Evolutionary conservation across 1,139 yeast genomes (phyloP).

Genomic region (Geotrichum aggregatum): DNA sequence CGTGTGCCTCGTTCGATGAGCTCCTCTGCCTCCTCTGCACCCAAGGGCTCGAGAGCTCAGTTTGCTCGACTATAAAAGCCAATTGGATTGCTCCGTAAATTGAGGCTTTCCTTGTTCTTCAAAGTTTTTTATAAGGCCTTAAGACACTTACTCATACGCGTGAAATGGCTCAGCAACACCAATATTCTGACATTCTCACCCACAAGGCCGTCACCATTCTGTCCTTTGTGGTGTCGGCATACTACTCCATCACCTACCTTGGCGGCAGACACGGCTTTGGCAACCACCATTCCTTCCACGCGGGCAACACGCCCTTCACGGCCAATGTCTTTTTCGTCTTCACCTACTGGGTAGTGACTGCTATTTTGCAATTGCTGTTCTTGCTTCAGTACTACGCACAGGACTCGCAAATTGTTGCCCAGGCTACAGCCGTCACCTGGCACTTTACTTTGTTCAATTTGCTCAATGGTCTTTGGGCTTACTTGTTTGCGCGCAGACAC

Average conservation of each 20-base stretch:
- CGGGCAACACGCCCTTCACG: slow-evolving; percentile 63
- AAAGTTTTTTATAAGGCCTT: neutral
- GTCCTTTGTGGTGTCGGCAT: slow-evolving; percentile 51
- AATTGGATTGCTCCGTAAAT: neutral
- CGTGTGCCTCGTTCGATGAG: too few species aligned
- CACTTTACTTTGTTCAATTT: slow-evolving; percentile 62
- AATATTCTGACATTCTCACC: slow-evolving; percentile 26
- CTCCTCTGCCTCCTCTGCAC: too few species aligned
- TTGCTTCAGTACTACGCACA: slow-evolving; percentile 51
- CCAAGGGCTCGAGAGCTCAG: too few species aligned
- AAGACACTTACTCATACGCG: neutral
- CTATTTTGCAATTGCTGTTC: slow-evolving; percentile 52
- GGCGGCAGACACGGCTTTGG: slow-evolving; percentile 47
- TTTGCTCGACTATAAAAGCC: neutral
- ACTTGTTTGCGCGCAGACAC: slow-evolving; percentile 53
- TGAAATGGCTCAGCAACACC: slow-evolving; percentile 9
- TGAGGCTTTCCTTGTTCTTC: slow-evolving; percentile 1
- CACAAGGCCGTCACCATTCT: slow-evolving; percentile 49
- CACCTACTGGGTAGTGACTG: slow-evolving; percentile 56
- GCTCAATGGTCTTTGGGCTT: slow-evolving; percentile 57
- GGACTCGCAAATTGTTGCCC: slow-evolving; percentile 38
- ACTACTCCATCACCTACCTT: slow-evolving; percentile 53
- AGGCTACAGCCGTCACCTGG: slow-evolving; percentile 47
- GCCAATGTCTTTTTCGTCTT: slow-evolving; percentile 51
- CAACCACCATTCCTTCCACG: slow-evolving; percentile 46